phyloP scores from a whole-genome alignment of 106 monocot species.

The Phalaenopsis aphrodite region DNA sequence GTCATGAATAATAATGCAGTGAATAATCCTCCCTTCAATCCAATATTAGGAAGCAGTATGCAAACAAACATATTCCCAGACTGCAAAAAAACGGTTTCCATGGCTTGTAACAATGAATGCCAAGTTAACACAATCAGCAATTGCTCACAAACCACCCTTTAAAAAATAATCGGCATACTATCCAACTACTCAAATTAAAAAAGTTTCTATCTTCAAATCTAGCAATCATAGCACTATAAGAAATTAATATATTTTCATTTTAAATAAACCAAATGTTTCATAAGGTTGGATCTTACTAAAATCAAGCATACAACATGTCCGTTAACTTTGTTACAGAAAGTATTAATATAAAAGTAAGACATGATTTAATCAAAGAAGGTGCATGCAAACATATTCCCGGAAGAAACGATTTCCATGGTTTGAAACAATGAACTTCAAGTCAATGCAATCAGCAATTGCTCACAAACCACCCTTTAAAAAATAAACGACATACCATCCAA shows the following conservation, averaged over 20 bases:
- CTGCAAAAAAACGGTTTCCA: not conserved
- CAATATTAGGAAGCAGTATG: not conserved
- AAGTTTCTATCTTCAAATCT: not conserved
- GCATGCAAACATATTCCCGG: not conserved
- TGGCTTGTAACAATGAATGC: not conserved
- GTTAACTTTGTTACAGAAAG: not conserved
- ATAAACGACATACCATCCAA: not conserved
- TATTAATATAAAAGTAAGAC: not conserved
- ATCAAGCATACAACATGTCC: not conserved
- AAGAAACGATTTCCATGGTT: not conserved
- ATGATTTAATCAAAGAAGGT: not conserved
- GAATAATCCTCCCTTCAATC: not conserved
- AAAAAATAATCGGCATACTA: not conserved
- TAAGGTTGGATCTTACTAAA: not conserved
- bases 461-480: not conserved
- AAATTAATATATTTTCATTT: not conserved
- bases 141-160: not conserved
- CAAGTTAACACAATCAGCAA: not conserved
- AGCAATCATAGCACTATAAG: not conserved
- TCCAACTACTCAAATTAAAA: not conserved
- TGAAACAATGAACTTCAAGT: not conserved
- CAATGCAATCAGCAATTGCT: not conserved
- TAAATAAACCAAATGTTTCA: not conserved
- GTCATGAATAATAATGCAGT: not conserved
- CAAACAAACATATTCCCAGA: not conserved